Percentiles rank a stretch among this genome's conserved stretches.
Conservation (phyloP, 352 stramenopile genomes). For the Phytophthora syringae region DNA sequence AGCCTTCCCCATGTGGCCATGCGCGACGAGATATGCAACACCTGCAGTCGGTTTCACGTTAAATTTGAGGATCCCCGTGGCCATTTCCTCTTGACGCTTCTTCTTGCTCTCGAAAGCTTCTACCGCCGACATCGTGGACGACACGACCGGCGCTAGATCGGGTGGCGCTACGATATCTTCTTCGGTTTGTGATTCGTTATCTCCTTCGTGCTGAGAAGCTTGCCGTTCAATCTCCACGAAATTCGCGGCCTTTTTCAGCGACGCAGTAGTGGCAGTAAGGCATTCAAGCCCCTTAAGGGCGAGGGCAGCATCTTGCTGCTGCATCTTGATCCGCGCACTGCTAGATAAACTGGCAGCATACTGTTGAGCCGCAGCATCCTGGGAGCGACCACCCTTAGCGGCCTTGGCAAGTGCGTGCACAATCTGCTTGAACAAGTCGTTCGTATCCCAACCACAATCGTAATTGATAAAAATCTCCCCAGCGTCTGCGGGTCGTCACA, state of each 20-base stretch:
- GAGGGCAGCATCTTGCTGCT: slow-evolving; percentile 77
- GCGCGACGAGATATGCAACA: slow-evolving; percentile 91
- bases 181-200: no score
- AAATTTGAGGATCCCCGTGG: slow-evolving; percentile 97
- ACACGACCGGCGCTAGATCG: slow-evolving; percentile 34
- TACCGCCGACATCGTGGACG: slow-evolving; percentile 80
- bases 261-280: slow-evolving; percentile 92
- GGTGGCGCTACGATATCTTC: slow-evolving; percentile 47
- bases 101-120: slow-evolving; percentile 98
- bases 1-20: slow-evolving; percentile 93
- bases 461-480: slow-evolving; percentile 99
- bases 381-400: slow-evolving; percentile 87
- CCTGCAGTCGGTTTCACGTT: slow-evolving; percentile 95
- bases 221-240: slow-evolving; percentile 75
- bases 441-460: slow-evolving; percentile 98
- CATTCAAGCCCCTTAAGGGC: slow-evolving; percentile 93
- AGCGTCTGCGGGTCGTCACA: slow-evolving; percentile 95
- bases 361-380: slow-evolving; percentile 57
- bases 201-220: slow-evolving; percentile 30
- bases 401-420: slow-evolving; percentile 96
- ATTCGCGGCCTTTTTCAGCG: slow-evolving; percentile 91
- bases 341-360: slow-evolving; percentile 63
- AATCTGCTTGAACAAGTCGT: slow-evolving; percentile 99
- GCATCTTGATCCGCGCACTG: slow-evolving; percentile 63
- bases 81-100: slow-evolving; percentile 95